Evolutionary conservation across 2,329 filamentous ascomycete species (phyloP), one percentile per base, ranked within the genome.

Genomic region (Exserohilum turcica): DNA sequence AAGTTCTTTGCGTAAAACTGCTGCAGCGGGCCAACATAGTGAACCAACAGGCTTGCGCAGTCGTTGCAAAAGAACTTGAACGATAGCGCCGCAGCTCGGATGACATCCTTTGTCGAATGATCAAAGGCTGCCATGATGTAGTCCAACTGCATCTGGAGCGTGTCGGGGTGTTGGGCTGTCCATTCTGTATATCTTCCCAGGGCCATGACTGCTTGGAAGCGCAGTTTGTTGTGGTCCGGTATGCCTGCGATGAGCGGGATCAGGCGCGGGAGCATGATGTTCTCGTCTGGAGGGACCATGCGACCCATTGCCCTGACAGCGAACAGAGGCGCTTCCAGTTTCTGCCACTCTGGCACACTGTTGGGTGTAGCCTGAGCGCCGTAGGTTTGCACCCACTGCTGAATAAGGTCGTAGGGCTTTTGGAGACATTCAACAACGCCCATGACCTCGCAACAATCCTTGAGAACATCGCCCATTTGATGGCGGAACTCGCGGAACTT

Each of bases 1-100:
- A 97, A 82, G 40, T 96, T 88, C 60, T 90, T 87, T 67, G 96
- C 86, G 74, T 97, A 99, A 74, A 99, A 99, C 3, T 86, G 84
- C 74, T 99, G 94, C 13, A 99, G 82, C 66, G 96, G 91, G 7
- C 87, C 75, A 31, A 96, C 90, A 72, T 96, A 92, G 5, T 84
- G 86, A 61, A 91, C 89, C 19, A 99, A 83, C 31, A 96, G 82
- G 68, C 91, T 86, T 63, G 89, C 91, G 79, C 94, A 99, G 76
- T 99, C 94, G 12, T 89, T 92, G 70, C 95, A 97, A 76, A 99
- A 92, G 79, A 94, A 99, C 68, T 95, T 96, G 79, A 99, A 92
- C 2, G 94, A 89, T 74, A 97, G 85, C 5, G 94, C 94, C 15
- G 94, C 91, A 16, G 93, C 94, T 59, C 92, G 86, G 33, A 96